A percentile compares a stretch with the other conserved stretches of the same genome.
Evolutionary conservation across 2,329 filamentous ascomycete genomes (phyloP).

Genomic region (Anthostomella pinea): DNA sequence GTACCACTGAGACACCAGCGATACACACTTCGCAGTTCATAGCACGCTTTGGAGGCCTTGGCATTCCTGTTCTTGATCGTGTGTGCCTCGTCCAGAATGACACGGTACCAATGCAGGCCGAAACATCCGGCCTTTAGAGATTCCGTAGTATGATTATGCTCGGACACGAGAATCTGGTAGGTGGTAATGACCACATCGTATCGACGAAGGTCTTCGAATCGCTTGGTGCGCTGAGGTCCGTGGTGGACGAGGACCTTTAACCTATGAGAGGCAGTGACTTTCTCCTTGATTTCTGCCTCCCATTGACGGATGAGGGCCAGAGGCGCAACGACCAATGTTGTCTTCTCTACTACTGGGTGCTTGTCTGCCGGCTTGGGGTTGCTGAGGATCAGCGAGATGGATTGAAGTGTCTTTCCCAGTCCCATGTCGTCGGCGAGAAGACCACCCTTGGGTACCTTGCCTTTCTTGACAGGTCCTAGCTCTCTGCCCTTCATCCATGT

Average conservation of each 20-base stretch:
- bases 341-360: conserved; percentile 63
- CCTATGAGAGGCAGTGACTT: conserved; percentile 65
- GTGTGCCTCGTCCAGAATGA: conserved; percentile 95
- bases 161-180: conserved; percentile 91
- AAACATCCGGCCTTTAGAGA: conserved; percentile 78
- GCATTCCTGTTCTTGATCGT: conserved; percentile 98
- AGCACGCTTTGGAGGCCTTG: conserved; percentile 91
- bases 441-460: conserved; percentile 81
- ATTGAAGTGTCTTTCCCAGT: conserved; percentile 92
- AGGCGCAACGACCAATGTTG: conserved; percentile 88
- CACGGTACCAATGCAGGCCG: conserved; percentile 88
- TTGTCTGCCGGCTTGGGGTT: conserved; percentile 69
- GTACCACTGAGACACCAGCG: conserved; percentile 96
- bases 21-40: conserved; percentile 78
- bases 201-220: conserved; percentile 68
- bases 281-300: conserved; percentile 88
- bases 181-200: conserved; percentile 98
- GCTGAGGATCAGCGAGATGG: conserved; percentile 80
- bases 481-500: conserved; percentile 95
- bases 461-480: conserved; percentile 78
- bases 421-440: conserved; percentile 98
- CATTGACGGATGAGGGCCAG: conserved; percentile 94
- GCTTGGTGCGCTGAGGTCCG: conserved; percentile 79
- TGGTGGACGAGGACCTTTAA: conserved; percentile 89
- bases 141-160: conserved; percentile 70